A percentile compares a stretch with the other conserved stretches of the same genome.
These are phyloP conservation scores for Hanseniaspora uvarum DNA, from an alignment of 1,139 yeast genomes.

Conservation along the genomic window DNA sequence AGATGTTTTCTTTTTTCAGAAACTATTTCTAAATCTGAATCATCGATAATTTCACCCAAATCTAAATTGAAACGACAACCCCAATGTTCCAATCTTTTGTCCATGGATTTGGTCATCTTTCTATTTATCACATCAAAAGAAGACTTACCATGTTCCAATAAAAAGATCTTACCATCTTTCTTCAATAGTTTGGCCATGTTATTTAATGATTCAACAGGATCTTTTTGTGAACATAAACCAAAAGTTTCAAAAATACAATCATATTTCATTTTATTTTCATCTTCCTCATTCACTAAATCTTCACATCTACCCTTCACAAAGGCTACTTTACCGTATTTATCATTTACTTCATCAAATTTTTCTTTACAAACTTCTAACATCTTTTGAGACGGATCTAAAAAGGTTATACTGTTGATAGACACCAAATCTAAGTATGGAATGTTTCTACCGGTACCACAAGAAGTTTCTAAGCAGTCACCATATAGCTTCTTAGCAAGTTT, in stretches of 20 bases:
- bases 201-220: slow-evolving; percentile 71
- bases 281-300: slow-evolving; percentile 43
- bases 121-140: slow-evolving; percentile 66
- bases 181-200: slow-evolving; percentile 63
- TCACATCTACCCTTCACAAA: slow-evolving; percentile 92
- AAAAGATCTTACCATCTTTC: slow-evolving; percentile 83
- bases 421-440: slow-evolving; percentile 59
- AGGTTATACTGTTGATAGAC: slow-evolving; percentile 60
- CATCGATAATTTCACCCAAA: slow-evolving; percentile 73
- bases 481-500: slow-evolving; percentile 69
- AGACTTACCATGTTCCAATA: slow-evolving; percentile 89
- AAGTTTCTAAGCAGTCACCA: slow-evolving; percentile 88
- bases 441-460: slow-evolving; percentile 95
- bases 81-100: slow-evolving; percentile 78
- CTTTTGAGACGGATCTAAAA: slow-evolving; percentile 68
- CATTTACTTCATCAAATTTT: slow-evolving; percentile 59
- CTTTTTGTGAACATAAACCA: slow-evolving; percentile 91
- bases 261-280: slow-evolving; percentile 41
- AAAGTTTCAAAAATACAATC: slow-evolving; percentile 91
- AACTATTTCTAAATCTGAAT: slow-evolving; percentile 74
- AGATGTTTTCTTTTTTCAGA: slow-evolving; percentile 71
- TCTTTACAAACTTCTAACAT: slow-evolving; percentile 78
- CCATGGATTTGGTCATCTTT: slow-evolving; percentile 74
- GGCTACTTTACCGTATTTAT: slow-evolving; percentile 60
- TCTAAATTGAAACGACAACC: slow-evolving; percentile 97